Evolutionary conservation across 176 grass and related monocot genomes (phyloP), one percentile per base, ranked within the genome.

Genomic region (Oryza coarctata): DNA sequence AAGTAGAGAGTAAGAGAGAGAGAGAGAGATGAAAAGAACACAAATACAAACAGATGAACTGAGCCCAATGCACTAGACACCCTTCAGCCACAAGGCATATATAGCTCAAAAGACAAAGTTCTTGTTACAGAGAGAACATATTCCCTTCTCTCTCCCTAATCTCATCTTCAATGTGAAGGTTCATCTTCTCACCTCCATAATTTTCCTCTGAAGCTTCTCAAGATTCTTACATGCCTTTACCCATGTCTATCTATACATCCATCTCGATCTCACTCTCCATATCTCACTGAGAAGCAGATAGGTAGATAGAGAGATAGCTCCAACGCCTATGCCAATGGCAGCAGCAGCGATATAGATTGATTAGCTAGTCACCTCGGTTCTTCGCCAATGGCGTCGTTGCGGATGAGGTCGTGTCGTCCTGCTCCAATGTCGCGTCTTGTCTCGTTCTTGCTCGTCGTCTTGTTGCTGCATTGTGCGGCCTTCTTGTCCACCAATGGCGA

Each of bases 141-240:
- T 89, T 86, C 87, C 73, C 82, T 77, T 83, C 61, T 36, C 26
- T 55, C 62, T 58, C 9, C 33, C 12, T 15, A 23, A n/a, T 20
- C 10, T 68, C 33, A 41, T 83, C 92, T 94, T 94, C 68, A 65
- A 78, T 60, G 77, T 95, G 89, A 99, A 95, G 91, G 68, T 81
- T 83, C 64, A 60, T 32, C 22, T 70, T 61, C 69, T 29, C 65
- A 35, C 75, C 71, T 55, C 82, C 83, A 94, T n/a, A n/a, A 55
- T 75, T 85, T 85, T 80, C 87, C 58, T 80, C 73, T 94, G 95
- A 93, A 93, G 84, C 85, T 94, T 98, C 90, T 68, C 88, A 89
- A 94, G 84, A 94, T 95, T 91, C 90, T 88, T 67, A 8, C 79
- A 84, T 57, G 49, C 91, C 78, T 85, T 92, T 84, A 58, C 60